phyloP scores from a whole-genome alignment of 2,329 filamentous ascomycete species.

The Diaporthe sp. region DNA sequence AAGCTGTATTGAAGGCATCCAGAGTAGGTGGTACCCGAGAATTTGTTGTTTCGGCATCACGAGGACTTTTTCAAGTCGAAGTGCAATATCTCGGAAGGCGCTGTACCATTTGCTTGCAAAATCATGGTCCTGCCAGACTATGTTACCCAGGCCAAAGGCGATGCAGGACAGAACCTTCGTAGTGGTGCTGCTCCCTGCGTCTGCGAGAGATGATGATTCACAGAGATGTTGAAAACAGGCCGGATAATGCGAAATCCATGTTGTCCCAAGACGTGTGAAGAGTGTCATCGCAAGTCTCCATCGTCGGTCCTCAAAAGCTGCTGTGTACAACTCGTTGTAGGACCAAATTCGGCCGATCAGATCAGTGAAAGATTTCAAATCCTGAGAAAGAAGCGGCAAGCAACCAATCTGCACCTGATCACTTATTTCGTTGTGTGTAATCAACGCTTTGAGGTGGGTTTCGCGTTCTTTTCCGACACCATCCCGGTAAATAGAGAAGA shows the following conservation, averaged over 20 bases:
- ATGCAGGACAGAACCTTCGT: neutral
- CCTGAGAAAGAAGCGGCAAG: neutral
- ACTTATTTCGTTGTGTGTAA: neutral
- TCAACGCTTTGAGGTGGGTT: neutral
- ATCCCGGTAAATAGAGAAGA: neutral
- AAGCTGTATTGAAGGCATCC: neutral
- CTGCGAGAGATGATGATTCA: too few relatives aligned
- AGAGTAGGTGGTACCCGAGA: rapidly evolving
- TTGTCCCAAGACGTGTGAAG: rapidly evolving
- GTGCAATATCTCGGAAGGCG: neutral
- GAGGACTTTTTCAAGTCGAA: neutral
- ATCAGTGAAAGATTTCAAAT: neutral
- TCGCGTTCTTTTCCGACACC: rapidly evolving
- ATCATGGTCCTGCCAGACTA: neutral
- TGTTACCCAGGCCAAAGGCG: neutral
- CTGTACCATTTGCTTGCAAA: neutral
- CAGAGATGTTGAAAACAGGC: neutral
- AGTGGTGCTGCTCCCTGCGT: neutral
- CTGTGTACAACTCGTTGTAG: neutral
- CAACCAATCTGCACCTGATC: neutral
- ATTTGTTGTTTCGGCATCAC: neutral
- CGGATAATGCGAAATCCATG: rapidly evolving
- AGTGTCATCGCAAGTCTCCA: rapidly evolving
- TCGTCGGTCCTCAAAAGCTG: neutral
- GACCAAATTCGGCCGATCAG: neutral